Base-by-base conservation (phyloP, 1,139 yeast species). In the Saccharomyces uvarum region DNA sequence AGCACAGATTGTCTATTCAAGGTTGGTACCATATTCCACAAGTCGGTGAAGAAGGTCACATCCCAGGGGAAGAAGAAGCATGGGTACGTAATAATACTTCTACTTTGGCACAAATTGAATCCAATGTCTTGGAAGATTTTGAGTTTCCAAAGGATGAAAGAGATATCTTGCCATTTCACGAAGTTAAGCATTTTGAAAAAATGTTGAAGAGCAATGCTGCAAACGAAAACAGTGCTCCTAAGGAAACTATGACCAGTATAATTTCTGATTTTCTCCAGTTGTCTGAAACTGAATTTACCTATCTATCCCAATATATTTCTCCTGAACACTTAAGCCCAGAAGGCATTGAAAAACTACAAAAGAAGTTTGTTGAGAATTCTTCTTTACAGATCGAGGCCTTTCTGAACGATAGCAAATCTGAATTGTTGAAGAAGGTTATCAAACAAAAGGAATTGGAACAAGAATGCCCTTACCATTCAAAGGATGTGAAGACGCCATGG, bases 11-110 rank as follows among this genome's bases (percentile, higher is more conserved):
- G 50, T 87, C 97, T 1, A 88, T 95, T 58, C 97, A 93, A 67
- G 99, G 99, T 0, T 95, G 99, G 99, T 95, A 93, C 69, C 99
- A 95, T 69, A 88, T 91, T 51, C 99, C 99, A 2, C 99, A 93
- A 68, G 76, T 75, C 8, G 97, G 96, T 11, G 99, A 95, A 70
- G 83, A 81, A 42, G 98, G 97, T 0, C 91, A 71, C 65, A 78
- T 83, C 47, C 82, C 81, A 27, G 95, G 93, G 5, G 96, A 87
- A 66, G 88, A 87, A 66, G 91, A 84, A 62, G 82, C 74, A 53
- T 68, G 71, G 69, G 65, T 68, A 16, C 82, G 87, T 0, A 91
- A 85, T 58, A 85, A 88, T 1, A 80, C 82, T 61, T 83, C 91
- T 48, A 87, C 97, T 0, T 76, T 91, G 57, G 88, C 88, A 61